Evolutionary conservation across 2,329 filamentous ascomycete genomes (phyloP).

Genomic region (Alternaria sp.): DNA sequence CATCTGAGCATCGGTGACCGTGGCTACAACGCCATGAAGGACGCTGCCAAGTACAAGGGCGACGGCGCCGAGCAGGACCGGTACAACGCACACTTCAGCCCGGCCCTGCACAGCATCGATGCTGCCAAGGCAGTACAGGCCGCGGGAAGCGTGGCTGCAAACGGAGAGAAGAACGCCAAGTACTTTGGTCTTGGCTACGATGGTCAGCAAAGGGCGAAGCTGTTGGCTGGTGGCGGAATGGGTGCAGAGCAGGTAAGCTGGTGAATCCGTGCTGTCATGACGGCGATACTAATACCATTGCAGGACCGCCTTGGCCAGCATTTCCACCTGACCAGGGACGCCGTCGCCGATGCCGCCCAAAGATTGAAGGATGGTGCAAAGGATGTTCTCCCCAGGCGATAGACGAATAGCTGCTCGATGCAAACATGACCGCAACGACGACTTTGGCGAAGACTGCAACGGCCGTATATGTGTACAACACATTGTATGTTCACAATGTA

Average conservation of each 20-base stretch:
- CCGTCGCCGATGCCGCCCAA: slow-evolving; percentile 35
- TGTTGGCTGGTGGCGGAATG: slow-evolving; percentile 39
- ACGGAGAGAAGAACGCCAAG: slow-evolving; percentile 35
- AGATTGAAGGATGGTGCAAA: slow-evolving; percentile 38
- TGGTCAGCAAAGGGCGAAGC: slow-evolving; percentile 40
- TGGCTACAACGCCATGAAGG: slow-evolving; percentile 19
- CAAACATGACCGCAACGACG: not conserved
- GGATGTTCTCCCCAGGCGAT: slow-evolving; percentile 30
- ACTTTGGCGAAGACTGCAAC: not conserved
- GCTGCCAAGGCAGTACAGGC: slow-evolving; percentile 36
- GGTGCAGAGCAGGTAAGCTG: slow-evolving; percentile 47
- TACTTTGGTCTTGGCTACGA: slow-evolving; percentile 42
- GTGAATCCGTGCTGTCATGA: not conserved
- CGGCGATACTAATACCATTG: slow-evolving; percentile 10
- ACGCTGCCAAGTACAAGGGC: slow-evolving; percentile 32
- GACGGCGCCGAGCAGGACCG: slow-evolving; percentile 44
- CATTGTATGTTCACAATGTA: not conserved
- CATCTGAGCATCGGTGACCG: slow-evolving; percentile 28
- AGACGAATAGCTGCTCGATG: not conserved
- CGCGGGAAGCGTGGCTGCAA: slow-evolving; percentile 33
- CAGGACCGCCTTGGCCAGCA: slow-evolving; percentile 44
- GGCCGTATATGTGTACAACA: slow-evolving; percentile 11
- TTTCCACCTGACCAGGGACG: slow-evolving; percentile 33
- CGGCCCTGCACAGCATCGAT: slow-evolving; percentile 28
- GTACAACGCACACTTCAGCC: slow-evolving; percentile 41